Base-by-base conservation (phyloP, 306 rosid species). In the Sesbania bispinosa region DNA sequence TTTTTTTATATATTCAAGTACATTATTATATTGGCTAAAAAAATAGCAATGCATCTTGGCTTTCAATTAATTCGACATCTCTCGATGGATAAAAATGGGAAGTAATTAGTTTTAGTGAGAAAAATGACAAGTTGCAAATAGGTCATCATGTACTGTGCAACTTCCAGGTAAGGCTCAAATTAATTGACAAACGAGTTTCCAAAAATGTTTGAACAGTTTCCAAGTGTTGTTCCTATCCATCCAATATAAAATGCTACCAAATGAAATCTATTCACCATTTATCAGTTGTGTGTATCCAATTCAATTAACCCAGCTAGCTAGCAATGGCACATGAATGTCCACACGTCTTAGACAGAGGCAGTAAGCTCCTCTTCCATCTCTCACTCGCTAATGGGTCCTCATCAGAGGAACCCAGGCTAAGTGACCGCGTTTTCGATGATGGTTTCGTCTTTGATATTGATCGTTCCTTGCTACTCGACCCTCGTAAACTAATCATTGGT, bases 391-490 rank as follows among this genome's bases (percentile, higher is more conserved):
- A 0, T 4, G 48, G 59, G 3, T 11, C 13, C 46, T 16, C 60
- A 23, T 21, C 42, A n/a, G 57, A 38, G 4, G 18, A 4, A 24
- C 9, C 0, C 29, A 7, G 61, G 61, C 10, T 10, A 32, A 36
- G 11, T 58, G 50, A 19, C 1, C 21, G 9, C 4, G 53, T 23
- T 32, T 23, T 33, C 2, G 79, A 45, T 13, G 21, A 39, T 24
- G 73, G 21, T 6, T 83, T 75, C 79, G 62, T 65, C 50, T 77
- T 88, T 68, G 75, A 67, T 8, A 77, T 85, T 63, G 78, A 74
- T 65, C 81, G 75, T 4, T 64, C 57, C 55, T 68, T 80, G 55
- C 78, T 83, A 7, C 52, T 85, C 24, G 84, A 88, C 52, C 42
- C 10, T 14, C 5, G 26, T 6, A 9, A 68, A 7, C 38, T 88